Base-by-base conservation (phyloP, 106 monocot species). In the Dioscorea zingiberensis region DNA sequence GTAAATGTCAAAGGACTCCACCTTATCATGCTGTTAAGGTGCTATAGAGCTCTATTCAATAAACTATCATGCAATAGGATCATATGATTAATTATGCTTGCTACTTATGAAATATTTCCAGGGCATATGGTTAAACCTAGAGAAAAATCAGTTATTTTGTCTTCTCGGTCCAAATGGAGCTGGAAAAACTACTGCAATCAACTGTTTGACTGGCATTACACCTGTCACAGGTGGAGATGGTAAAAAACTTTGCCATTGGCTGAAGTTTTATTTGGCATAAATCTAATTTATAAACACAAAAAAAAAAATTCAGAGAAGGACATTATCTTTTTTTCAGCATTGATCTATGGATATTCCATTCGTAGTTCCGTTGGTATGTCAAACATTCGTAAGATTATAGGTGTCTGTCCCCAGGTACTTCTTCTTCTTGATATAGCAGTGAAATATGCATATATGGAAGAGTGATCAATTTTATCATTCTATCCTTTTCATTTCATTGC, bases 81-180 rank as follows among this genome's bases (percentile, higher is more conserved):
- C 57, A 30, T 3, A 0, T 44, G 16, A 59, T 9, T 49, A 13
- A 28, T 10, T 60, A 6, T 10, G 38, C 38, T 38, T 38, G n/a
- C 30, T 62, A 15, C 2, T 48, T 28, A n/a, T 48, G 48, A 7
- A 44, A 44, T 57, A 66, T 57, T 48, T 68, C 24, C 44, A 95
- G 95, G 91, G 91, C 17, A 74, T 88, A 51, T 95, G 95, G 95
- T 69, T 95, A 45, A 95, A 85, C 61, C 75, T 95, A 46, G 76
- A 77, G 59, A 91, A 88, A 77, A 76, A 87, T 71, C 91, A 91
- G 65, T 74, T 95, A 48, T 95, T 95, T 81, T 95, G 94, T 72
- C 83, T 95, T 78, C 91, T 91, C 60, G 90, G 94, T 47, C 90
- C 91, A 51, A 95, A 95, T 76, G 94, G 94, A 71, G 94, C 94